Conservation (phyloP, 164 flowering plant species). For the Stephania cephalantha region DNA sequence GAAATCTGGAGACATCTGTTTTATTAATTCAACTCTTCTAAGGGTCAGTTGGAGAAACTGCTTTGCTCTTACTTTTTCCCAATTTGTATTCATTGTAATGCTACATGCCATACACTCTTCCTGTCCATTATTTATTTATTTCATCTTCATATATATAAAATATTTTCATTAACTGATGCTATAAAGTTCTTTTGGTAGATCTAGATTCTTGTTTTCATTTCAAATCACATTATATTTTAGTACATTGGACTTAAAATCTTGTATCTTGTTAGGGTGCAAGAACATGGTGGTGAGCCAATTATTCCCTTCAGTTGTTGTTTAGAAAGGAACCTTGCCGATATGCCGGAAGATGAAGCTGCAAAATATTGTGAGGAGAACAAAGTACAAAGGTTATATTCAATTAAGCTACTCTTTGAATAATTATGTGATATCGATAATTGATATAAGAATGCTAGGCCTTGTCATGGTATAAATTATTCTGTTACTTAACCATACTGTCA, state of each 20-base stretch:
- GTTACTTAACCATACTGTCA: background rate
- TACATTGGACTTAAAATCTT: background rate
- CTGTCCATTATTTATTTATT: too few relatives aligned
- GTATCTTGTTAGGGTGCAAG: conserved; percentile 71
- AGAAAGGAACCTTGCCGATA: conserved; percentile 81
- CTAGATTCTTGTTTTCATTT: too few relatives aligned
- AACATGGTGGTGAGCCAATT: conserved; percentile 89
- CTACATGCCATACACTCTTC: too few relatives aligned
- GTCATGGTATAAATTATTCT: background rate
- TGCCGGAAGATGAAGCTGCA: conserved; percentile 82
- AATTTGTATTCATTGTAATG: too few relatives aligned
- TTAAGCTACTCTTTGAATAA: background rate
- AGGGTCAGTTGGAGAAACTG: too few relatives aligned
- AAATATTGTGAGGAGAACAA: conserved; percentile 95
- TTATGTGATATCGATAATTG: background rate
- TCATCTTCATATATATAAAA: too few relatives aligned
- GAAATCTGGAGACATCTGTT: too few relatives aligned
- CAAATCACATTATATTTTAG: background rate
- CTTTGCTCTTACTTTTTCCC: too few relatives aligned
- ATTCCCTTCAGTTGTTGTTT: conserved; percentile 86
- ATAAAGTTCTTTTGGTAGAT: too few relatives aligned
- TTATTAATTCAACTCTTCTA: too few relatives aligned
- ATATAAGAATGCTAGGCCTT: background rate
- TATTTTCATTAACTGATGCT: too few relatives aligned
- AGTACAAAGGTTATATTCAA: conserved; percentile 55